Conservation (phyloP, 352 stramenopile species). For the Globisporangium carolinianum region DNA sequence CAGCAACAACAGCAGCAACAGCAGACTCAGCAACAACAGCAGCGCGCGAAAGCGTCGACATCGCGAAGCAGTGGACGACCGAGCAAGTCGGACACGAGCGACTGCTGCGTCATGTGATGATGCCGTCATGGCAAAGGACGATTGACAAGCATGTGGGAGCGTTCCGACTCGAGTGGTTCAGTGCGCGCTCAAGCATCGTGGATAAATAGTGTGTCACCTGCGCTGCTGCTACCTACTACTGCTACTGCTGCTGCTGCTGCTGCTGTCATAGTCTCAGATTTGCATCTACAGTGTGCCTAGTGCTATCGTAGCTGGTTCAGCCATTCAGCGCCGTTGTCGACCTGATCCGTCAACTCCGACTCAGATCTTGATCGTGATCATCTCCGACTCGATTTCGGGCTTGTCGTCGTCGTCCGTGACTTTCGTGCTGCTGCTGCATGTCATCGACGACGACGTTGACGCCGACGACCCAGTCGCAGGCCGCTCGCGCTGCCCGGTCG, state of each 20-base stretch:
- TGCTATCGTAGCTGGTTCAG: no score
- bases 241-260: not conserved
- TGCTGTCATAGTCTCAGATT: not conserved
- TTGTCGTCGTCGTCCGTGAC: slow-evolving; percentile 41
- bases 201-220: no score
- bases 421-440: slow-evolving; percentile 24
- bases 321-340: no score
- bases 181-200: not conserved
- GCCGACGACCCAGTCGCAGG: not conserved
- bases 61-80: not conserved
- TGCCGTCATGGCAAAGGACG: no score
- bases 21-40: slow-evolving; percentile 9
- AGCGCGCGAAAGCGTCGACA: not conserved
- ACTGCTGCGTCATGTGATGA: slow-evolving; percentile 48
- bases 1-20: slow-evolving; percentile 23
- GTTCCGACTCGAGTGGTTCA: no score
- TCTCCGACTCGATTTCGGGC: slow-evolving; percentile 42
- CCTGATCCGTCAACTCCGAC: not conserved
- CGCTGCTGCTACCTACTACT: no score
- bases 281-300: no score
- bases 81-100: slow-evolving; percentile 17
- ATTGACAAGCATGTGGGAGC: no score
- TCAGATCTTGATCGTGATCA: slow-evolving; percentile 61
- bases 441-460: slow-evolving; percentile 1
- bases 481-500: not conserved